Evolutionary conservation across 176 grass and related monocot species (phyloP).

Genomic region (Alloteropsis semialata): DNA sequence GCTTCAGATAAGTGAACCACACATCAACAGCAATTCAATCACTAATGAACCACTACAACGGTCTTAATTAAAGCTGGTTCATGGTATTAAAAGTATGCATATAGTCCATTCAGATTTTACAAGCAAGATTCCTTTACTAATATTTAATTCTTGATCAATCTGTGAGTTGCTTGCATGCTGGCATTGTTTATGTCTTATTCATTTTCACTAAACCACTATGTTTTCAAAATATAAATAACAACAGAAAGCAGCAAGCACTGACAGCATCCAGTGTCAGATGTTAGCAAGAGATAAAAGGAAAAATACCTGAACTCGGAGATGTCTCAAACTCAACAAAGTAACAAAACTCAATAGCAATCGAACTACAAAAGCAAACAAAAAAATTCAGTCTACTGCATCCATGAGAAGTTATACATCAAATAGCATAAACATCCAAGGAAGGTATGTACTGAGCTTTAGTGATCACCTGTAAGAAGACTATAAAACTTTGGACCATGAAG

Average conservation of each 20-base stretch:
- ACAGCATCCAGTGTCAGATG: background rate
- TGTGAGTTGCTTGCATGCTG: background rate
- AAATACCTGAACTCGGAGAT: conserved; percentile 79
- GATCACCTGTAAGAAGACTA: conserved; percentile 74
- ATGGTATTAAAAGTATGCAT: background rate
- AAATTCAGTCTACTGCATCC: conserved; percentile 11
- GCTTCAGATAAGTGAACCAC: background rate
- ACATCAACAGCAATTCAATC: background rate
- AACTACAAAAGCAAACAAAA: conserved; percentile 49
- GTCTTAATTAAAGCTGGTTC: background rate
- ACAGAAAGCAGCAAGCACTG: background rate
- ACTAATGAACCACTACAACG: background rate
- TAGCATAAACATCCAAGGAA: conserved; percentile 21
- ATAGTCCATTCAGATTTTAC: background rate
- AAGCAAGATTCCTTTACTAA: conserved; percentile 6
- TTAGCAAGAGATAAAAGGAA: conserved; percentile 16
- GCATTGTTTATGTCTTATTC: background rate
- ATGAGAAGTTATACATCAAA: conserved; percentile 18
- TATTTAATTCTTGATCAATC: background rate
- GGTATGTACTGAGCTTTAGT: background rate
- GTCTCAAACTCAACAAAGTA: conserved; percentile 59
- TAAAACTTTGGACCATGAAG: conserved; percentile 67
- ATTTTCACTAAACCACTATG: background rate
- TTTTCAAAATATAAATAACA: conserved; percentile 2
- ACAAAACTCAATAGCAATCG: conserved; percentile 62